Base-by-base conservation (phyloP, 1,139 yeast species). In the Citeromyces hawaiiensis region DNA sequence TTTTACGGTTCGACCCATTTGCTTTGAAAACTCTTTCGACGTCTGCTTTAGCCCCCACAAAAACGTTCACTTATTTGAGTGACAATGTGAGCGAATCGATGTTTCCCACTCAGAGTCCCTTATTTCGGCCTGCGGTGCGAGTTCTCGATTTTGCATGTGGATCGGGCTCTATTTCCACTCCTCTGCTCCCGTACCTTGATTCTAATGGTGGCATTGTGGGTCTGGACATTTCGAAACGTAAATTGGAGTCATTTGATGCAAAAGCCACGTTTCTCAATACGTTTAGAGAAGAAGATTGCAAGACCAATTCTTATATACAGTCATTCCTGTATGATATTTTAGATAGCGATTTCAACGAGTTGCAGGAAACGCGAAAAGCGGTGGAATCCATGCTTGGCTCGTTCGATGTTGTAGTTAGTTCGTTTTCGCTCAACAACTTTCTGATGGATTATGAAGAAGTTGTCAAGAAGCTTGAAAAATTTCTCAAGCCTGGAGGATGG, bases 201-300 rank as follows among this genome's bases (percentile, higher is more conserved):
- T 9, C 32, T 9, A 14, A 29, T 14, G 32, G 32, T 6, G 32
- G 15, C 5, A 6, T 29, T 5, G 32, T 29, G 15, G 32, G 32
- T 4, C 15, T 29, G 32, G 32, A 29, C 32, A 14, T 29, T 9
- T 29, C 32, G 15, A 29, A 29, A 11, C 13, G 32, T n/a, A 29
- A 29, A 14, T 11, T 29, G 6, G 32, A 29, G 15, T 29, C 32
- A 4, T 29, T 29, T 29, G 32, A 29, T 14, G 32, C 32, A 4
- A 29, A 29, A 14, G 32, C 32, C 13, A 29, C 32, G 32, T 29
- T 29, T 14, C 32, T 29, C 32, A 29, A 29, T 29, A 29, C 32
- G 5, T 29, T 29, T 9, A 29, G 32, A 29, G 32, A 29, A 14
- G 32, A 29, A 29, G 32, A 29, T 11, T n/a, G 15, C 9, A 29